These are phyloP conservation scores for Pulveroboletus sp. DNA, from an alignment of 1,284 basidiomycete genomes.

Conservation along the genomic window DNA sequence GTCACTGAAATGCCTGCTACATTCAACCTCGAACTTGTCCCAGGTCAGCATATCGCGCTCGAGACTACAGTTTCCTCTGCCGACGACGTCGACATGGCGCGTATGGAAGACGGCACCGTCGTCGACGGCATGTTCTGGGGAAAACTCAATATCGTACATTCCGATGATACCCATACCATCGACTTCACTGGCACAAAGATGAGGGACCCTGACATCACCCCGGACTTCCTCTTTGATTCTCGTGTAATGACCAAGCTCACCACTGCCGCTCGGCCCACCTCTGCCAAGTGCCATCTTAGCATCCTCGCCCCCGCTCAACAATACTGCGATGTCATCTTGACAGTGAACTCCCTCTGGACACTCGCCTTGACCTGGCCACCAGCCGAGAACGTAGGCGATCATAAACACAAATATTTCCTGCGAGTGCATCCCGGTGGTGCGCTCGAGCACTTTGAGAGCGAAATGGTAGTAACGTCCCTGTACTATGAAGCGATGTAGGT, in stretches of 20 bases:
- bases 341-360: slow-evolving; percentile 69
- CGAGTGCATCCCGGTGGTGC: slow-evolving; percentile 78
- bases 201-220: slow-evolving; percentile 55
- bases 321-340: slow-evolving; percentile 73
- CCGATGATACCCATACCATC: slow-evolving; percentile 71
- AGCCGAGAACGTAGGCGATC: slow-evolving; percentile 62
- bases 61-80: slow-evolving; percentile 73
- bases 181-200: slow-evolving; percentile 79
- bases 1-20: slow-evolving; percentile 83
- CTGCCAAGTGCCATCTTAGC: slow-evolving; percentile 72
- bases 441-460: slow-evolving; percentile 76
- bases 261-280: slow-evolving; percentile 65
- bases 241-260: slow-evolving; percentile 72
- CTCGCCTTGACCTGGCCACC: slow-evolving; percentile 73
- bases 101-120: slow-evolving; percentile 81
- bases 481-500: slow-evolving; percentile 78
- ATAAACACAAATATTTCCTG: slow-evolving; percentile 77
- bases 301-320: slow-evolving; percentile 68
- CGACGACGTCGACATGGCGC: slow-evolving; percentile 80
- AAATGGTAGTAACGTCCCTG: slow-evolving; percentile 71
- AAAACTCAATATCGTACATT: slow-evolving; percentile 76
- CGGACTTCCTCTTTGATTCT: slow-evolving; percentile 71
- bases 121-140: slow-evolving; percentile 84
- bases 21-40: slow-evolving; percentile 74
- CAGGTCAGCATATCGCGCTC: slow-evolving; percentile 72